A percentile compares a stretch with the other conserved stretches of the same genome.
phyloP scores from a whole-genome alignment of 352 stramenopile genomes.

The Phytopythium helicoides region DNA sequence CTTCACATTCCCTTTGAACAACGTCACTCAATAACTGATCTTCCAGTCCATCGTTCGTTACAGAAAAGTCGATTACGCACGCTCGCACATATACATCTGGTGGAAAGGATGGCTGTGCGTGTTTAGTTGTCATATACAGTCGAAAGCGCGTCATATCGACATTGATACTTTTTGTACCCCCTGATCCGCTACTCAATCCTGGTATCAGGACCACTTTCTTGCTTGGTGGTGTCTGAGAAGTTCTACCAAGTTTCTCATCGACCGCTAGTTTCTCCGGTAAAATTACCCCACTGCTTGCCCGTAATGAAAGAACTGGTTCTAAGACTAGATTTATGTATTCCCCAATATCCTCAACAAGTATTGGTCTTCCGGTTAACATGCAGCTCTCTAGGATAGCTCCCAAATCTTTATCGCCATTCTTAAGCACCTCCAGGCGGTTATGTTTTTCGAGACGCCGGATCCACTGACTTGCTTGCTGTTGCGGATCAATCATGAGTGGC shows the following conservation, averaged over 20 bases:
- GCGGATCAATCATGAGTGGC: constrained; percentile 93
- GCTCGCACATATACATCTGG: constrained; percentile 92
- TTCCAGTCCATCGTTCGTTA: constrained; percentile 88
- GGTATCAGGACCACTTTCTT: constrained; percentile 1
- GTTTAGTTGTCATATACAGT: constrained; percentile 91
- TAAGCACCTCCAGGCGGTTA: constrained; percentile 68
- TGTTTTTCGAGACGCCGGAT: constrained; percentile 83
- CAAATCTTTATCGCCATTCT: constrained; percentile 48
- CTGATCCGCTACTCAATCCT: constrained; percentile 46
- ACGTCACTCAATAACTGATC: constrained; percentile 90
- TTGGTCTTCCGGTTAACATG: constrained; percentile 30
- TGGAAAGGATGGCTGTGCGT: constrained; percentile 89
- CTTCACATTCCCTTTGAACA: constrained; percentile 77
- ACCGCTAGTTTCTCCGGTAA: too few species aligned
- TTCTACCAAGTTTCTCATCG: neutral
- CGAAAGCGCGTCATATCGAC: constrained; percentile 78
- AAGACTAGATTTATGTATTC: constrained; percentile 54
- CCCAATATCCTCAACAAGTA: constrained; percentile 60
- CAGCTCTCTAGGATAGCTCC: constrained; percentile 38
- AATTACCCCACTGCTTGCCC: neutral
- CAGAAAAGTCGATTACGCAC: constrained; percentile 93
- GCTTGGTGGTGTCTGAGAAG: neutral
- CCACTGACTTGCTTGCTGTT: constrained; percentile 92
- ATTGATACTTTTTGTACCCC: constrained; percentile 18
- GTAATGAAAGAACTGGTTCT: constrained; percentile 47